Base-by-base conservation (phyloP, 768 basidiomycete genomes). In the Lyophyllum atratum region DNA sequence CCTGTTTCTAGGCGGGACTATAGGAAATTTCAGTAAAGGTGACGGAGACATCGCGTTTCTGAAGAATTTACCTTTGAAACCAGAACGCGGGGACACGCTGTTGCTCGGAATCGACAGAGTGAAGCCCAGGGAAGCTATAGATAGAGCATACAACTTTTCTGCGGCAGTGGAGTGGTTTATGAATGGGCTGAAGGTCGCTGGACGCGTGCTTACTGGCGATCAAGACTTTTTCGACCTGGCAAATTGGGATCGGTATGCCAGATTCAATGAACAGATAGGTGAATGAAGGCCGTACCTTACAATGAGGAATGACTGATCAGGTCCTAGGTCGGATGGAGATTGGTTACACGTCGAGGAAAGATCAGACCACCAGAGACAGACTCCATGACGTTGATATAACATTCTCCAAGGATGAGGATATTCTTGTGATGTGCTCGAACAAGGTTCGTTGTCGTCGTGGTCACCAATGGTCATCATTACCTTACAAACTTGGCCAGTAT, bases 391-490 rank as follows among this genome's bases (percentile, higher is more conserved):
- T 53, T 26, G 42, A 53, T 12, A 33, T 53, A 42, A 10, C 15
- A 3, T 44, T 53, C 40, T 29, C 14, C 14, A 21, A 44, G 29
- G 49, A 44, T 5, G 61, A 56, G 8, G 40, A 53, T 22, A 49
- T 53, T 14, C 58, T 44, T 0, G 28, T 59, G n/a, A 55, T 53
- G 28, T 44, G 28, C 42, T 53, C 52, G 9, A 53, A 53, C 33
- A 53, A 53, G 63, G 60, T 54, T 59, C 52, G 51, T 67, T 65
- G 43, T 67, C 43, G 9, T 24, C 19, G 3, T 7, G 19, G 4
- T 44, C 24, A 5, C 40, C 4, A 42, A 22, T 24, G 2, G n/a
- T n/a, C 43, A 44, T 15, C 39, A 4, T 19, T 44, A 25, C 43
- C 43, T 44, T 3, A 44, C 43, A 7, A 10, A 4, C 9, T 24